Evolutionary conservation across 768 basidiomycete genomes (phyloP).

Genomic region (Porpolomopsis calyptriformis): DNA sequence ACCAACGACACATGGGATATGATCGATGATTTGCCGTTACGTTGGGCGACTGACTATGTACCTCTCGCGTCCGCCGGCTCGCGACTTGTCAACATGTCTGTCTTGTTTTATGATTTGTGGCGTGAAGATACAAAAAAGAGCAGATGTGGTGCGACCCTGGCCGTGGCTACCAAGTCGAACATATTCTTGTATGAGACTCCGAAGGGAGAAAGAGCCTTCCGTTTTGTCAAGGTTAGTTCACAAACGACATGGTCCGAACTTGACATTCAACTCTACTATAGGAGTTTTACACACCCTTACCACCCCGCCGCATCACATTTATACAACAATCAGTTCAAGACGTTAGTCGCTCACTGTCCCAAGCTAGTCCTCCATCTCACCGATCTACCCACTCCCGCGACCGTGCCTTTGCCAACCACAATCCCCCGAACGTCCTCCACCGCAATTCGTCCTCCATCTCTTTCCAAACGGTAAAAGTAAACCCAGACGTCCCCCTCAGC

Average conservation of each 20-base stretch:
- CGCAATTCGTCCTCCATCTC: conserved; percentile 16
- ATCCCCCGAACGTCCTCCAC: neutral
- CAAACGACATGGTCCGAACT: neutral
- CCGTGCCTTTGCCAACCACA: conserved; percentile 15
- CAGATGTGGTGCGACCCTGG: conserved; percentile 46
- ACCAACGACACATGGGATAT: conserved; percentile 52
- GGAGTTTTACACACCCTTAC: conserved; percentile 78
- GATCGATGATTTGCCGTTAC: conserved; percentile 59
- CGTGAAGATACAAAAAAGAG: conserved; percentile 40
- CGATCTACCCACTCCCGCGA: neutral
- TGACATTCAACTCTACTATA: conserved; percentile 19
- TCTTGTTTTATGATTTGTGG: conserved; percentile 63
- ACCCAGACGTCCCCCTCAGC: conserved; percentile 22
- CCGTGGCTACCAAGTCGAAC: conserved; percentile 63
- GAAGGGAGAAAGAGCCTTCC: conserved; percentile 71
- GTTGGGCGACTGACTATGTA: conserved; percentile 84
- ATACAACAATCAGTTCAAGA: conserved; percentile 60
- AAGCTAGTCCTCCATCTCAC: conserved; percentile 17
- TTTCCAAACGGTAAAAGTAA: conserved; percentile 8
- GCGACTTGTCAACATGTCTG: conserved; percentile 44
- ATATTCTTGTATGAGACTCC: conserved; percentile 76
- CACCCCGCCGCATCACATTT: conserved; percentile 56
- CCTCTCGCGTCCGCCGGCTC: conserved; percentile 63
- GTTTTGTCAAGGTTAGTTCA: conserved; percentile 59
- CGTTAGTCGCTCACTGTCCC: conserved; percentile 31